phyloP scores from a whole-genome alignment of 148 eudicot genomes.

The Camellia sinensis region DNA sequence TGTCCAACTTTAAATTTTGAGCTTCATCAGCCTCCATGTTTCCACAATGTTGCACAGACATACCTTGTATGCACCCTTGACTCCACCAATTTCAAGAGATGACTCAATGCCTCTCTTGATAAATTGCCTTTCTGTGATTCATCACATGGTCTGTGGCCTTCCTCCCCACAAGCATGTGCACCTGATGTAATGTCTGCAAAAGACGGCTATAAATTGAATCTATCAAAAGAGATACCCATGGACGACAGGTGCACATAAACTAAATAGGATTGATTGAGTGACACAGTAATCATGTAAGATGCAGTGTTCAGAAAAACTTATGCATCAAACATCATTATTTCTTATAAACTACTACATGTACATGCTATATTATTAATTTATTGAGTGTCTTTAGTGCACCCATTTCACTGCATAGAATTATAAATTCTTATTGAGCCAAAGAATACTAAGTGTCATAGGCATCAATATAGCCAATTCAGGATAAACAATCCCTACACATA shows the following conservation, averaged over 20 bases:
- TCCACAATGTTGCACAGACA: background rate
- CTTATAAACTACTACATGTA: too few relatives aligned
- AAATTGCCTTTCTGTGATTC: conserved; percentile 33
- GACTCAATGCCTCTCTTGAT: conserved; percentile 49
- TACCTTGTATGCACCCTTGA: conserved; percentile 52
- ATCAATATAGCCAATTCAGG: too few relatives aligned
- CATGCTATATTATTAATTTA: too few relatives aligned
- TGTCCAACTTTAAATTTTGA: background rate
- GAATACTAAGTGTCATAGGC: too few relatives aligned
- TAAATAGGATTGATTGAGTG: background rate
- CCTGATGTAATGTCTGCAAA: conserved; percentile 56
- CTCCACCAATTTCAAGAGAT: conserved; percentile 49
- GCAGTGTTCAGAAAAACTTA: too few relatives aligned
- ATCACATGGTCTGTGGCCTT: conserved; percentile 24
- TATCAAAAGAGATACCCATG: background rate
- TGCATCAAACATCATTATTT: too few relatives aligned
- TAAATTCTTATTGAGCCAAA: too few relatives aligned
- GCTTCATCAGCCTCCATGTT: background rate
- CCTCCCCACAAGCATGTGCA: conserved; percentile 18
- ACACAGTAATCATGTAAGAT: too few relatives aligned
- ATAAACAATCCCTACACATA: background rate
- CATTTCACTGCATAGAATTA: too few relatives aligned
- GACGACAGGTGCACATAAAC: background rate
- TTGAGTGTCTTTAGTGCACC: too few relatives aligned
- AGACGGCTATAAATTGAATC: background rate